phyloP scores from a whole-genome alignment of 371 early-diverging fungal species.

The Parasitella parasitica region DNA sequence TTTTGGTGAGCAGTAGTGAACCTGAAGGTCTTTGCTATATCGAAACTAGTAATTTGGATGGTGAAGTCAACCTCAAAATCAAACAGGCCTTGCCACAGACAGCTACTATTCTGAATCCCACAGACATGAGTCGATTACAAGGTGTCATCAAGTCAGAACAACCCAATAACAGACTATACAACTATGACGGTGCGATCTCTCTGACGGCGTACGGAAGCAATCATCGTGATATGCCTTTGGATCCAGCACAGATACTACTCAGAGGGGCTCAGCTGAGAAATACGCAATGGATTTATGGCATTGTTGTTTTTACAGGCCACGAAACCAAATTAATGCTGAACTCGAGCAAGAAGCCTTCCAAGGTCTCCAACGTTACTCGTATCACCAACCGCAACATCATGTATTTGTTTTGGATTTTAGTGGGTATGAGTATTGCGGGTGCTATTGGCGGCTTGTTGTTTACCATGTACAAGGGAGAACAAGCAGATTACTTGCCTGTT shows the following conservation, averaged over 20 bases:
- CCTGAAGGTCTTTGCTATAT: conserved; percentile 86
- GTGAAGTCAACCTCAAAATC: conserved; percentile 88
- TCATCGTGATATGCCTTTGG: conserved; percentile 63
- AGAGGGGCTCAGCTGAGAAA: conserved; percentile 83
- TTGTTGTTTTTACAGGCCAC: conserved; percentile 81
- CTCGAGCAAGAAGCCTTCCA: conserved; percentile 43
- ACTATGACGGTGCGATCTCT: conserved; percentile 71
- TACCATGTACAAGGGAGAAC: conserved; percentile 28
- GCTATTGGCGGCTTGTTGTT: conserved; percentile 66
- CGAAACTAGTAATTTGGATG: conserved; percentile 86
- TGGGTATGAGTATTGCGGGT: conserved; percentile 77
- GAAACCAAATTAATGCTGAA: conserved; percentile 83
- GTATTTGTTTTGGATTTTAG: conserved; percentile 80
- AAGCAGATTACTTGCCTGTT: conserved; percentile 29
- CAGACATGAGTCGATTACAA: conserved; percentile 48
- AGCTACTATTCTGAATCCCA: conserved; percentile 54
- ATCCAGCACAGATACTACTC: conserved; percentile 66
- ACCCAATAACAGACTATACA: conserved; percentile 81
- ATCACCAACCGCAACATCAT: conserved; percentile 89
- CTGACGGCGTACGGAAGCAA: conserved; percentile 37
- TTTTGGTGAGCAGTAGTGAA: conserved; percentile 74
- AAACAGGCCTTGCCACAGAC: conserved; percentile 79
- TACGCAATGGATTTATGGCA: conserved; percentile 77
- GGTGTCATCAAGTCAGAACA: conserved; percentile 67
- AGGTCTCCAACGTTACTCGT: conserved; percentile 57